These are phyloP conservation scores for Aureobasidium subglaciale DNA, from an alignment of 2,329 filamentous ascomycete species.

Conservation along the genomic window DNA sequence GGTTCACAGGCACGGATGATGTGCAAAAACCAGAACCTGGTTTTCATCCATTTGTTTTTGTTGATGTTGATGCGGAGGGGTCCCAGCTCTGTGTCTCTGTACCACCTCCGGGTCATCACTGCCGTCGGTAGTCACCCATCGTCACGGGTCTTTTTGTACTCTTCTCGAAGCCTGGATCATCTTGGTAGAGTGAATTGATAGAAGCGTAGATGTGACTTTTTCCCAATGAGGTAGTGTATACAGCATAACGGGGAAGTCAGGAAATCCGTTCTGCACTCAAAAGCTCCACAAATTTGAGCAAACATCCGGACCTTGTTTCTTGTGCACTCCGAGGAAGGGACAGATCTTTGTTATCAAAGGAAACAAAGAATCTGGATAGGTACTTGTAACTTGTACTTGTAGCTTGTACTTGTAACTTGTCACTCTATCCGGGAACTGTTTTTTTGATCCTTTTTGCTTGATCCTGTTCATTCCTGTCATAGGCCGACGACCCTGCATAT, in stretches of 20 bases:
- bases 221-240: slow-evolving; percentile 3
- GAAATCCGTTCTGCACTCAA: neutral
- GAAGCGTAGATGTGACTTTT: neutral
- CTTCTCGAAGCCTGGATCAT: neutral
- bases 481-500: neutral
- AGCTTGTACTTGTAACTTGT: neutral
- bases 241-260: neutral
- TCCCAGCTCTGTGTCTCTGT: neutral
- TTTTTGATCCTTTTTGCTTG: no score
- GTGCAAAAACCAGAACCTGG: slow-evolving; percentile 1
- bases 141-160: slow-evolving; percentile 4
- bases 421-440: neutral
- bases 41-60: neutral
- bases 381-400: neutral
- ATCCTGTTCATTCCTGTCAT: neutral
- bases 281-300: neutral
- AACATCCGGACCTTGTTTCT: neutral
- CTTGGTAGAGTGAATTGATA: no score
- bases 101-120: neutral
- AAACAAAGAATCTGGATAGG: no score
- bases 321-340: neutral
- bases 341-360: no score
- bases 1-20: neutral
- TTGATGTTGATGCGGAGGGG: no score
- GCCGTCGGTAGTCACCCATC: slow-evolving; percentile 2